These are phyloP conservation scores for Magnaporthales sp. DNA, from an alignment of 2,329 filamentous ascomycete species.

Conservation along the genomic window DNA sequence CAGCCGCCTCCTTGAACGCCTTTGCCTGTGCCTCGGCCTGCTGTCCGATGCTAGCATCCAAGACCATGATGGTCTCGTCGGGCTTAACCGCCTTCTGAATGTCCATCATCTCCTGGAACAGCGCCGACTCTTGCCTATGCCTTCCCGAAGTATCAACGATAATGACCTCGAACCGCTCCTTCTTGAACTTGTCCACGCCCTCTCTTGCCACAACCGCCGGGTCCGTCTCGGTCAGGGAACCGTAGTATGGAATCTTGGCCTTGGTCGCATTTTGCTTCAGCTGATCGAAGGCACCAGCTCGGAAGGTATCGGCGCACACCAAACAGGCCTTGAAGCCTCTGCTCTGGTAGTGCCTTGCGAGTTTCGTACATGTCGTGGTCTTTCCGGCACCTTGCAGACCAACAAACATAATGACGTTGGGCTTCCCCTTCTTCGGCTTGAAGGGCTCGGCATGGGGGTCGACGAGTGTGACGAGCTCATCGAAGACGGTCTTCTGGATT, in stretches of 20 bases:
- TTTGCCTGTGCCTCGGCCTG: conserved; percentile 90
- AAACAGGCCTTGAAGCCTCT: conserved; percentile 87
- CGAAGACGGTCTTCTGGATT: conserved; percentile 96
- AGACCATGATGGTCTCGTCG: conserved; percentile 96
- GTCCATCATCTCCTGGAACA: conserved; percentile 97
- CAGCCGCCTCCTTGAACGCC: conserved; percentile 93
- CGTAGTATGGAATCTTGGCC: conserved; percentile 98
- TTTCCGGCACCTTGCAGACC: conserved; percentile 96
- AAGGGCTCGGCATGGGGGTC: conserved; percentile 93
- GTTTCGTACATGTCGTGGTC: conserved; percentile 95
- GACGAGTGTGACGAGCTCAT: conserved; percentile 90
- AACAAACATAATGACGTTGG: conserved; percentile 99
- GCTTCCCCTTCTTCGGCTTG: conserved; percentile 91
- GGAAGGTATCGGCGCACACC: conserved; percentile 97
- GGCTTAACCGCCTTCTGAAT: conserved; percentile 86
- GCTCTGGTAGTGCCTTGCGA: conserved; percentile 89
- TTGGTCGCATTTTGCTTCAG: conserved; percentile 98
- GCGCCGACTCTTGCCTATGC: conserved; percentile 86
- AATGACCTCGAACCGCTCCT: conserved; percentile 95
- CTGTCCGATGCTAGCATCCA: conserved; percentile 94
- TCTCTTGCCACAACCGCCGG: conserved; percentile 89
- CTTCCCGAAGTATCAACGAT: conserved; percentile 96
- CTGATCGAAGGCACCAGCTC: conserved; percentile 96
- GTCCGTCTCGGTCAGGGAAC: conserved; percentile 91
- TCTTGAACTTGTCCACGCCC: conserved; percentile 98